phyloP scores from a whole-genome alignment of 305 asterid genomes.

The Caryopteris hybrid region DNA sequence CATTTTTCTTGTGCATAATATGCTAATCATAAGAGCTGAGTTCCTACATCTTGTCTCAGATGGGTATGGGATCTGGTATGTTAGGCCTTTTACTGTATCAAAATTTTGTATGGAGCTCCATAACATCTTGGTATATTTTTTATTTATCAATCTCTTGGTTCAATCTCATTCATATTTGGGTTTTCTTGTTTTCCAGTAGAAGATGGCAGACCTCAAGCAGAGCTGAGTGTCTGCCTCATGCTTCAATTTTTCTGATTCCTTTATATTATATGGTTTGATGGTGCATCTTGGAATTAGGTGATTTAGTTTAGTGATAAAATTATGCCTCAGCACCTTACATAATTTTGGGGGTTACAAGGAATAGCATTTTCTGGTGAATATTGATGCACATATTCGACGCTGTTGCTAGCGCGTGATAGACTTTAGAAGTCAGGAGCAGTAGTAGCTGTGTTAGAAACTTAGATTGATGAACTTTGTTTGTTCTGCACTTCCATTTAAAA shows the following conservation, averaged over 20 bases:
- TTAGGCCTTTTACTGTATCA: not conserved
- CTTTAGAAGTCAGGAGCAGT: not conserved
- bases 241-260: not conserved
- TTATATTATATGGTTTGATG: conserved; percentile 2
- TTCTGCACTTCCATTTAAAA: not conserved
- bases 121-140: too few species aligned
- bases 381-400: not conserved
- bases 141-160: not conserved
- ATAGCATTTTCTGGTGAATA: not conserved
- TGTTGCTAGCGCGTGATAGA: too few species aligned
- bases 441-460: not conserved
- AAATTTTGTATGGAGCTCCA: not conserved
- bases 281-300: not conserved
- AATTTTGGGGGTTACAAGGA: not conserved
- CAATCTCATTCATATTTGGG: not conserved
- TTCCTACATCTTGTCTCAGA: not conserved
- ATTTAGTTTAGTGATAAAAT: not conserved
- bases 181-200: not conserved
- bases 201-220: not conserved
- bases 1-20: not conserved
- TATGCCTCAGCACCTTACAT: not conserved
- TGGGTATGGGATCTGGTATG: not conserved
- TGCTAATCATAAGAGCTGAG: not conserved
- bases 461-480: not conserved
- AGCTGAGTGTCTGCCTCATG: not conserved